phyloP scores from a whole-genome alignment of 164 flowering plant species.

The Akebia trifoliata region DNA sequence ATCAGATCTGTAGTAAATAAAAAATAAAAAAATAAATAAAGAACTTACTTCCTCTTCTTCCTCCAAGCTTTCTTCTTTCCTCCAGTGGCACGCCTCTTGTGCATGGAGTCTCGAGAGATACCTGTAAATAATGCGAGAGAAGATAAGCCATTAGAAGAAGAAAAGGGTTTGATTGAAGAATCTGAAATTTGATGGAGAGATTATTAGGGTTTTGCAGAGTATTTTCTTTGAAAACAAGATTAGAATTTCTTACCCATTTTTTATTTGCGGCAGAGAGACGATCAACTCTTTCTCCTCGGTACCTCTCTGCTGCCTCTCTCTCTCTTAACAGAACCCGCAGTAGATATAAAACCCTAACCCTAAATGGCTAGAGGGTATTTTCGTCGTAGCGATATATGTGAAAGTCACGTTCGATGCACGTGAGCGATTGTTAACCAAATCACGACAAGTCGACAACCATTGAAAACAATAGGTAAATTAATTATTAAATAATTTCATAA shows the following conservation, averaged over 20 bases:
- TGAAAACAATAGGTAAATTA: too few species aligned
- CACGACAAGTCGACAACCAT: too few species aligned
- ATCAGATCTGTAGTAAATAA: background rate
- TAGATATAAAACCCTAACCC: too few species aligned
- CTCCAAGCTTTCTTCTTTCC: constrained; percentile 70
- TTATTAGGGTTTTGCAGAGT: background rate
- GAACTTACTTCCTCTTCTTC: constrained; percentile 55
- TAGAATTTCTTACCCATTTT: constrained; percentile 7
- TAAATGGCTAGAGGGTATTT: too few species aligned
- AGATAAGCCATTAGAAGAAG: background rate
- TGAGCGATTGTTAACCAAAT: too few species aligned
- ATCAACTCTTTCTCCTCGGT: background rate
- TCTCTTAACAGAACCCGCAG: too few species aligned
- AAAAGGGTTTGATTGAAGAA: background rate
- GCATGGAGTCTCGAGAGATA: constrained; percentile 64
- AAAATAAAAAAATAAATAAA: background rate
- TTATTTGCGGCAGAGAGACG: background rate
- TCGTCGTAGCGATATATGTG: too few species aligned
- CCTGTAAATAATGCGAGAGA: constrained; percentile 27
- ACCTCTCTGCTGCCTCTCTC: too few species aligned
- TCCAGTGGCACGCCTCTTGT: constrained; percentile 67
- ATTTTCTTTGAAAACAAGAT: too few species aligned
- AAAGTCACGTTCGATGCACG: too few species aligned
- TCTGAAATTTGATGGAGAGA: background rate
- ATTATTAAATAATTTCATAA: too few species aligned